These are phyloP conservation scores for Hermanozyma aechmeae DNA, from an alignment of 805 yeast genomes.

Conservation along the genomic window DNA sequence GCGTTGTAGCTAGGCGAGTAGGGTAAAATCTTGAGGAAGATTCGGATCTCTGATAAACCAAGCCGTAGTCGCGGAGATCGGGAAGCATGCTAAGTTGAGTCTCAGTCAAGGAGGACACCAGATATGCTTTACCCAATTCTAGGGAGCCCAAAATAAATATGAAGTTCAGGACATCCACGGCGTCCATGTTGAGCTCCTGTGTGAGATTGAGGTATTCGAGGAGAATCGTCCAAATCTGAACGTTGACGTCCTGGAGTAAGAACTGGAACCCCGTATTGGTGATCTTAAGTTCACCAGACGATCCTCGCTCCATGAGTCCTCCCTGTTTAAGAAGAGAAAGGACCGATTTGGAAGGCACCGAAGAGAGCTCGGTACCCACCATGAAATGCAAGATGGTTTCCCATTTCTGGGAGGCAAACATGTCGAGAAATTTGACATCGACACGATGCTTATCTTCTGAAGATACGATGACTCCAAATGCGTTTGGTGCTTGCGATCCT, in stretches of 20 bases:
- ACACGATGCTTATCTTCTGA: slow-evolving; percentile 45
- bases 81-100: slow-evolving; percentile 83
- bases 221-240: slow-evolving; percentile 89
- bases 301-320: slow-evolving; percentile 80
- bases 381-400: slow-evolving; percentile 91
- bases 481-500: slow-evolving; percentile 56
- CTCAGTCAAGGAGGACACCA: slow-evolving; percentile 56
- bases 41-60: slow-evolving; percentile 57
- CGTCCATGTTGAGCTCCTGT: slow-evolving; percentile 81
- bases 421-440: slow-evolving; percentile 58
- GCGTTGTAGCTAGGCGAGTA: slow-evolving; percentile 79
- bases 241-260: slow-evolving; percentile 80
- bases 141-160: slow-evolving; percentile 89
- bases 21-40: slow-evolving; percentile 70
- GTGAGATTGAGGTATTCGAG: slow-evolving; percentile 82
- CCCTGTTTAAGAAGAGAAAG: slow-evolving; percentile 67
- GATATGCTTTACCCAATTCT: slow-evolving; percentile 83
- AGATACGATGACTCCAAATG: slow-evolving; percentile 69
- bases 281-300: slow-evolving; percentile 44
- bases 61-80: slow-evolving; percentile 85
- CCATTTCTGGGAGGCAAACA: slow-evolving; percentile 84
- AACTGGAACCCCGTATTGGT: slow-evolving; percentile 94
- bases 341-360: slow-evolving; percentile 72
- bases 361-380: slow-evolving; percentile 81
- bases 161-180: slow-evolving; percentile 90